Evolutionary conservation across 306 rosid genomes (phyloP), one percentile per base, ranked within the genome.

Genomic region (Trichosanthes truncata): DNA sequence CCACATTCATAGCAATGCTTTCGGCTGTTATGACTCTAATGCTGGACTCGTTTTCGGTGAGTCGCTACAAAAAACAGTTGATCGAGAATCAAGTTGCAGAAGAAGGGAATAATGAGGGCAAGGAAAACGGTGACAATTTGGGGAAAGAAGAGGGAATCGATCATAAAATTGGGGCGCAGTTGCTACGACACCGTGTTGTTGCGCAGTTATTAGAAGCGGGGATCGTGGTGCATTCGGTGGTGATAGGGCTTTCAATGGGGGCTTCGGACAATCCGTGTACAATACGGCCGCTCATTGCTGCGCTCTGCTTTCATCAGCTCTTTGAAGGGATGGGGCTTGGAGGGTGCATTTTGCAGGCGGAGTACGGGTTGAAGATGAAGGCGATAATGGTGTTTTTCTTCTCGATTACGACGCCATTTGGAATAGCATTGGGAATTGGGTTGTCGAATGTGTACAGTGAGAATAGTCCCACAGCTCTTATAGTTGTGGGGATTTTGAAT

Each of bases 331-430:
- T 87, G 81, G 89, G 93, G 21, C 93, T 91, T 25, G 88, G 90
- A 57, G 89, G 87, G 0, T 89, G 87, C 81, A 86, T 90, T 57
- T 74, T 67, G 12, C 80, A 90, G 89, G 97, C 92, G 14, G 84
- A 87, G 73, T 89, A 85, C 74, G 82, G 83, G 82, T 23, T 78
- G 13, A 83, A 35, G 72, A 88, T 84, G 21, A 84, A 87, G 57
- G 82, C 77, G 72, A 80, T 84, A 0, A 92, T 90, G 97, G 84
- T 84, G 35, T 66, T 92, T 1, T 87, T 92, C 72, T 90, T 89
- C 89, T 89, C 94, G 80, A 76, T 92, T 11, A 89, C 92, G 18
- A 85, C 91, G n/a, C 91, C 94, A 57, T 45, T 83, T 65, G 97
- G 97, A 60, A 87, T 89, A 73, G 86, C 76, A 13, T 35, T 88